phyloP scores from a whole-genome alignment of 768 basidiomycete genomes.

The Boletus bicolor region DNA sequence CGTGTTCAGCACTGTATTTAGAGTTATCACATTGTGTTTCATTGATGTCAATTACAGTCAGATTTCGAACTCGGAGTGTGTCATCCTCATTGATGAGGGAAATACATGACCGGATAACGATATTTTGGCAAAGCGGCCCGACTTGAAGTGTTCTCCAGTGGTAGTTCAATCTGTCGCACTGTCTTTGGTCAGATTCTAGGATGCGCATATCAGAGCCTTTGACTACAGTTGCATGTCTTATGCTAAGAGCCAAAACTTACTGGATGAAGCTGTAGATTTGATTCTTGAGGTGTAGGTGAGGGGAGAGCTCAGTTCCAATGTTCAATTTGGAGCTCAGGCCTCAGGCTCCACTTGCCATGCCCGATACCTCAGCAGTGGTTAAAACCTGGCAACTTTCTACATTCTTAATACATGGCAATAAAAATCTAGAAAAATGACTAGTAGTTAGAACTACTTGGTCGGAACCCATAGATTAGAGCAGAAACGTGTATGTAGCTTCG shows the following conservation, averaged over 20 bases:
- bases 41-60: background rate
- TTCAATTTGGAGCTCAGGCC: no score
- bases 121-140: background rate
- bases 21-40: background rate
- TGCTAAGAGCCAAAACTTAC: no score
- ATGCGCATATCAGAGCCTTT: no score
- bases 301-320: no score
- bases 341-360: no score
- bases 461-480: no score
- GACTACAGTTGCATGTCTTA: background rate
- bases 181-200: no score
- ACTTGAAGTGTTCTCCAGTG: no score
- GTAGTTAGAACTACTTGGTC: background rate
- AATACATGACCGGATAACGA: background rate
- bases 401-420: background rate
- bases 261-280: no score
- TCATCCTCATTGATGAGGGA: background rate
- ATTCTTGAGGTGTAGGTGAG: no score
- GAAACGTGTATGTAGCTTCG: no score
- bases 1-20: background rate
- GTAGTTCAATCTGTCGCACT: background rate
- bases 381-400: background rate
- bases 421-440: background rate
- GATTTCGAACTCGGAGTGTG: background rate
- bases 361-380: no score